Evolutionary conservation across 2,329 filamentous ascomycete genomes (phyloP).

Genomic region (Fusarium austroafricanum): DNA sequence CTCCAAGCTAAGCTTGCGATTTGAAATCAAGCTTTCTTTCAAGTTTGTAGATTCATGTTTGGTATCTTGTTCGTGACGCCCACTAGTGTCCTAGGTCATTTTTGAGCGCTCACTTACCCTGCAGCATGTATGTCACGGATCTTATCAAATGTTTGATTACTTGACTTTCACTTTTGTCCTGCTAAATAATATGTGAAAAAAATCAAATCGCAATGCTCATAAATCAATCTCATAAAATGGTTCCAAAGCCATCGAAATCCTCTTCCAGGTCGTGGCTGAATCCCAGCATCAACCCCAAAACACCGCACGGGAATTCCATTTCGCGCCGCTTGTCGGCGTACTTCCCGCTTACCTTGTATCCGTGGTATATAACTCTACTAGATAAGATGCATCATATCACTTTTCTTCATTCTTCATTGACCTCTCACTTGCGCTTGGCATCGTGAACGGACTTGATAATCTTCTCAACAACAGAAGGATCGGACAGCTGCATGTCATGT

Average conservation of each 20-base stretch:
- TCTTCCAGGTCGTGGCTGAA: constrained; percentile 38
- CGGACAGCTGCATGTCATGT: constrained; percentile 73
- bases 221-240: constrained; percentile 33
- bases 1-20: not conserved
- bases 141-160: constrained; percentile 19
- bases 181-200: constrained; percentile 19
- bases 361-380: constrained; percentile 46
- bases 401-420: not conserved
- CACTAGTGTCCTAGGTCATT: not conserved
- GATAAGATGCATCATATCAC: constrained; percentile 30
- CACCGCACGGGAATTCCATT: constrained; percentile 39
- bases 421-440: constrained; percentile 62
- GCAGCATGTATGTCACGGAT: not conserved
- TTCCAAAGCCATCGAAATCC: constrained; percentile 34
- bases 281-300: constrained; percentile 44
- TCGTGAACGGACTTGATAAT: constrained; percentile 87
- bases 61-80: not conserved
- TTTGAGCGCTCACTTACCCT: not conserved
- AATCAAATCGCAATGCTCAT: constrained; percentile 41
- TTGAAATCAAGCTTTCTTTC: not conserved
- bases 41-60: not conserved
- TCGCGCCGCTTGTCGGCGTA: constrained; percentile 22
- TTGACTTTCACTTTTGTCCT: constrained; percentile 27
- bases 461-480: constrained; percentile 88
- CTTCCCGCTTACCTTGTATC: constrained; percentile 40